Percentiles rank a stretch among this genome's conserved stretches.
Conservation (phyloP, 495 filamentous ascomycete species). For the Aspergillus bridgeri region DNA sequence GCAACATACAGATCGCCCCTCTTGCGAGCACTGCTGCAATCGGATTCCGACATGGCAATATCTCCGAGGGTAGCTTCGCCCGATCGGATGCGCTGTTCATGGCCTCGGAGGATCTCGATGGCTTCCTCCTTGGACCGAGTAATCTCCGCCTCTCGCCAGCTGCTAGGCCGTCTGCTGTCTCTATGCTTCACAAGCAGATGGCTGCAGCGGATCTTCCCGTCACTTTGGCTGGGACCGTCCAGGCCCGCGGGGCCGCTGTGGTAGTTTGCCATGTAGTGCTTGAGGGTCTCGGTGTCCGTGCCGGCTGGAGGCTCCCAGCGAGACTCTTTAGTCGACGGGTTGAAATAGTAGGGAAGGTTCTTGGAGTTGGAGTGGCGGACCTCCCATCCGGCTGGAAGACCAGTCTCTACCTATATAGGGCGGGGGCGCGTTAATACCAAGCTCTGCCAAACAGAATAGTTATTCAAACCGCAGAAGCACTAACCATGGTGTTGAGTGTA, state of each 20-base stretch:
- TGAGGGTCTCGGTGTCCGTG: slow-evolving; percentile 85
- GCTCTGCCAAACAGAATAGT: background rate
- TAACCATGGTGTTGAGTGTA: slow-evolving; percentile 7
- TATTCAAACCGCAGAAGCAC: background rate
- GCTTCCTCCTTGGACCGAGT: slow-evolving; percentile 87
- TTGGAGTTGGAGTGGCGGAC: slow-evolving; percentile 95
- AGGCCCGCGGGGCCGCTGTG: slow-evolving; percentile 59
- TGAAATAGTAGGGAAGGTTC: slow-evolving; percentile 98
- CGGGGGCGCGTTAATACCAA: background rate
- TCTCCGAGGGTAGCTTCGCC: slow-evolving; percentile 68
- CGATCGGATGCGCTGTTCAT: slow-evolving; percentile 69
- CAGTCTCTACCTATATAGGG: slow-evolving; percentile 58
- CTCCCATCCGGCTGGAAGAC: slow-evolving; percentile 86
- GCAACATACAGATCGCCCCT: slow-evolving; percentile 75
- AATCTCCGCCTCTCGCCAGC: slow-evolving; percentile 87
- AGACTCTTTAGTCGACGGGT: slow-evolving; percentile 73
- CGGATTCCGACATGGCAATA: slow-evolving; percentile 81
- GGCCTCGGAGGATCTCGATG: slow-evolving; percentile 64
- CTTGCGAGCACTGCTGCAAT: slow-evolving; percentile 93
- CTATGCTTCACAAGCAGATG: slow-evolving; percentile 92
- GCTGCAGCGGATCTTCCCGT: slow-evolving; percentile 86
- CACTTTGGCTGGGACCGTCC: slow-evolving; percentile 46
- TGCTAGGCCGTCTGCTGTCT: slow-evolving; percentile 80
- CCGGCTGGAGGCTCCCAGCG: slow-evolving; percentile 89
- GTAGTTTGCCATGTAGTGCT: slow-evolving; percentile 83